These are phyloP conservation scores for Pleurotus ostreatus DNA, from an alignment of 768 basidiomycete species.

Conservation along the genomic window DNA sequence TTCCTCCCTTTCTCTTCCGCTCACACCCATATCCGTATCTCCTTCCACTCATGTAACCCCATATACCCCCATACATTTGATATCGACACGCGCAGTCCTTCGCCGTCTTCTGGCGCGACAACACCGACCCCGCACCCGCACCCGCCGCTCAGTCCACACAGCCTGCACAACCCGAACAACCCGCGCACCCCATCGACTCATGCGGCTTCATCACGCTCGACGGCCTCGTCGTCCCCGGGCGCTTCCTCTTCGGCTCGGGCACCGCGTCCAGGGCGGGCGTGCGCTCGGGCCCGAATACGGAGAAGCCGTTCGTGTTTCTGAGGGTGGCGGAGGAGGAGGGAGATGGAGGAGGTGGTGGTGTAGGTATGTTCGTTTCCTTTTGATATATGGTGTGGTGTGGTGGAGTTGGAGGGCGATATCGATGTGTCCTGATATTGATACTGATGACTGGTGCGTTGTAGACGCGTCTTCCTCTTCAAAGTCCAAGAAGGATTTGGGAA, in stretches of 20 bases:
- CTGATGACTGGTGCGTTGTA: background rate
- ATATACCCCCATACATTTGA: too few relatives aligned
- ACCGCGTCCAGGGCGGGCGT: slow-evolving; percentile 49
- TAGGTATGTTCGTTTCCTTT: too few relatives aligned
- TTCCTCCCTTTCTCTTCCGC: background rate
- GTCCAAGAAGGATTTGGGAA: slow-evolving; percentile 41
- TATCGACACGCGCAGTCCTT: too few relatives aligned
- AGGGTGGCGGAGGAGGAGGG: slow-evolving; percentile 34
- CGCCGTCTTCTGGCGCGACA: slow-evolving; percentile 59
- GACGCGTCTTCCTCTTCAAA: background rate
- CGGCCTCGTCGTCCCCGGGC: slow-evolving; percentile 57
- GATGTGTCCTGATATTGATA: background rate
- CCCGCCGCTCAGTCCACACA: too few relatives aligned
- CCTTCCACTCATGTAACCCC: too few relatives aligned
- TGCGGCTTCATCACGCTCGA: slow-evolving; percentile 65
- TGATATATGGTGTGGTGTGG: too few relatives aligned
- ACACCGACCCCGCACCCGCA: slow-evolving; percentile 9
- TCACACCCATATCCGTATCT: too few relatives aligned
- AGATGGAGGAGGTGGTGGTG: slow-evolving; percentile 27
- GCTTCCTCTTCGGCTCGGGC: slow-evolving; percentile 57
- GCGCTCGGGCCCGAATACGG: slow-evolving; percentile 42
- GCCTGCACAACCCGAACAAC: too few relatives aligned
- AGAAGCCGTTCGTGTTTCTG: slow-evolving; percentile 61
- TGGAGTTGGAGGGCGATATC: background rate
- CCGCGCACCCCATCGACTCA: slow-evolving; percentile 44